phyloP scores from a whole-genome alignment of 345 rosid genomes.

The Heritiera fomes region DNA sequence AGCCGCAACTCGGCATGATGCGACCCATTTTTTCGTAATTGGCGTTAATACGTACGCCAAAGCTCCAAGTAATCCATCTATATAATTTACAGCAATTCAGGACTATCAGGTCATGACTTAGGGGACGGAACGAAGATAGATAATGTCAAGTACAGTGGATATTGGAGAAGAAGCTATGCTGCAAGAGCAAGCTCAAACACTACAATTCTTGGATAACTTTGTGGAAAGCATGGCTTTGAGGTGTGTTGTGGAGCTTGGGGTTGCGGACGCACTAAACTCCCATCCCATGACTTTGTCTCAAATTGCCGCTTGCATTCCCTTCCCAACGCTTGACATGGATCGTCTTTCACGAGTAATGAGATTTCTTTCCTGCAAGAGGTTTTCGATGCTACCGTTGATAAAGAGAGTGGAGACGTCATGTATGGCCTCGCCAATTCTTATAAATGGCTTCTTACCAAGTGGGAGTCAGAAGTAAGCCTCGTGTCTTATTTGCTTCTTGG shows the following conservation, averaged over 20 bases:
- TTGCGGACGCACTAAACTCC: conserved; percentile 49
- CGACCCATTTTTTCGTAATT: no score
- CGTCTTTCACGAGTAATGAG: conserved; percentile 63
- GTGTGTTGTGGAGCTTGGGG: conserved; percentile 69
- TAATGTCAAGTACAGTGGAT: neutral
- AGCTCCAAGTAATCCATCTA: no score
- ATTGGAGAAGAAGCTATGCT: neutral
- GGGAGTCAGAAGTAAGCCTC: conserved; percentile 37
- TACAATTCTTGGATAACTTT: neutral
- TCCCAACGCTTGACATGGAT: conserved; percentile 36
- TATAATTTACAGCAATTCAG: neutral
- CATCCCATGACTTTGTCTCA: conserved; percentile 47
- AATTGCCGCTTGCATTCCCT: conserved; percentile 46
- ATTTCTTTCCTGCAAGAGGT: conserved; percentile 52
- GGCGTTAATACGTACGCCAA: no score
- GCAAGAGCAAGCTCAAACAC: neutral
- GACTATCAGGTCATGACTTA: neutral
- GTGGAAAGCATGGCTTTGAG: neutral
- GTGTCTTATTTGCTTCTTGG: conserved; percentile 47
- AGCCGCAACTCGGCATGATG: no score
- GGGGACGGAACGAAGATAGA: neutral
- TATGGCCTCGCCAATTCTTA: conserved; percentile 52
- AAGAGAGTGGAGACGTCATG: conserved; percentile 10
- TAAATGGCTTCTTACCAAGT: conserved; percentile 42
- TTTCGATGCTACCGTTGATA: conserved; percentile 39